These are phyloP conservation scores for Chenopodium album DNA, from an alignment of 148 eudicot genomes.

Conservation along the genomic window DNA sequence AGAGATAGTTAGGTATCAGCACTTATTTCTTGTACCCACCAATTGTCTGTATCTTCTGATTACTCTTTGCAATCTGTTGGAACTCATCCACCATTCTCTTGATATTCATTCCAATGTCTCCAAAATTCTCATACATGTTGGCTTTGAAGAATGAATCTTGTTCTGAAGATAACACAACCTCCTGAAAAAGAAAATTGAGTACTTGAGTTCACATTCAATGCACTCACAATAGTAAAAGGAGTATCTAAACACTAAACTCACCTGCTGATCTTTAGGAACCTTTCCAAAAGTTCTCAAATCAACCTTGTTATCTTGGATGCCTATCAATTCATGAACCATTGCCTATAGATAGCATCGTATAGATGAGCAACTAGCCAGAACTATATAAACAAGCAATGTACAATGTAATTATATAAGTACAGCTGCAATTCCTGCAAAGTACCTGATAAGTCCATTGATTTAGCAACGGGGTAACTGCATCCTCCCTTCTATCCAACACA, in stretches of 20 bases:
- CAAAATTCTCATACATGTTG: slow-evolving; percentile 96
- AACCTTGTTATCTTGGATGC: slow-evolving; percentile 93
- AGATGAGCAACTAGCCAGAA: slow-evolving; percentile 14
- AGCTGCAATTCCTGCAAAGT: slow-evolving; percentile 7
- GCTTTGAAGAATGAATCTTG: slow-evolving; percentile 93
- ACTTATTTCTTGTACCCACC: slow-evolving; percentile 45
- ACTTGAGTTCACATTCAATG: slow-evolving; percentile 4
- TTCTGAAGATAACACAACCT: slow-evolving; percentile 90
- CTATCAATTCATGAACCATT: slow-evolving; percentile 94
- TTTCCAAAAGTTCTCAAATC: slow-evolving; percentile 73
- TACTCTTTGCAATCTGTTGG: slow-evolving; percentile 93
- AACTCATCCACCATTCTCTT: slow-evolving; percentile 97
- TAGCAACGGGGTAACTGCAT: slow-evolving; percentile 92
- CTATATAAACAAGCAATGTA: background rate
- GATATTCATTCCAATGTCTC: slow-evolving; percentile 96
- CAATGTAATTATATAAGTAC: background rate
- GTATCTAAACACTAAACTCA: slow-evolving; percentile 25
- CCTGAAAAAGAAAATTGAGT: slow-evolving; percentile 42
- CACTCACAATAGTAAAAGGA: background rate
- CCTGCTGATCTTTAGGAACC: slow-evolving; percentile 84
- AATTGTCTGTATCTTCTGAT: slow-evolving; percentile 92
- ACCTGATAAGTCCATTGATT: slow-evolving; percentile 99
- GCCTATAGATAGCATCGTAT: slow-evolving; percentile 45
- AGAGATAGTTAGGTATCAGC: slow-evolving; percentile 1
- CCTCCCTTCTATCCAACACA: slow-evolving; percentile 87